Base-by-base conservation (phyloP, 225 moss, liverwort and hornwort species). In the Rhytidiadelphus loreus region DNA sequence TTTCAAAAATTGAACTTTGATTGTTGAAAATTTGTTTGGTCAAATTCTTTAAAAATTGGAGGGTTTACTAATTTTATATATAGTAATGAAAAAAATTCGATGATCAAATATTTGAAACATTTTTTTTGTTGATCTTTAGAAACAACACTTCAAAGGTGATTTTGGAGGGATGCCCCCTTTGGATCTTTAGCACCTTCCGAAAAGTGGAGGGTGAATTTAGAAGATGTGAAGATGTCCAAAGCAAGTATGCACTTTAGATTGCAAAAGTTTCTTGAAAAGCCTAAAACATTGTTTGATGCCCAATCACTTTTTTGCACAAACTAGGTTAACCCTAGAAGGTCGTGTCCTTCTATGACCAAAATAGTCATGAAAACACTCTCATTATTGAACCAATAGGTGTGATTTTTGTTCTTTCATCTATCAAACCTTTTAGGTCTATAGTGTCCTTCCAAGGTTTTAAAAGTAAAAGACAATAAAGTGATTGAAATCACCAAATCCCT, bases 291-390 rank as follows among this genome's bases (percentile, higher is more conserved):
- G 2, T 29, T 72, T 44, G 2, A 72, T 18, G 72, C 1, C 17
- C 29, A 46, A 29, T 9, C 26, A 26, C 10, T 72, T 72, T 16
- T 71, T 5, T 3, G 16, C 71, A 43, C 9, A 41, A 71, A 16
- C 1, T 13, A 37, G 2, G 1, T n/a, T 22, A 68, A 66, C 17
- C 12, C 12, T 2, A 37, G 0, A 21, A 12, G 33, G 18, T 6
- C 1, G 6, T 1, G 2, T 0, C 6, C 8, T 11, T 20, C n/a
- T 4, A 11, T n/a, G 23, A 23, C n/a, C 13, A 39, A 39, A 3
- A 4, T 39, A 24, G 3, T 26, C 1, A 70, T n/a, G 16, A 71
- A 71, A 43, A 43, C 28, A 71, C 10, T 71, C 2, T 0, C 0
- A 44, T 28, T 44, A 44, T 28, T 44, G 28, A 2, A 44, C 16